A percentile compares a stretch with the other conserved stretches of the same genome.
phyloP scores from a whole-genome alignment of 305 asterid genomes.

The Solanum chacoense region DNA sequence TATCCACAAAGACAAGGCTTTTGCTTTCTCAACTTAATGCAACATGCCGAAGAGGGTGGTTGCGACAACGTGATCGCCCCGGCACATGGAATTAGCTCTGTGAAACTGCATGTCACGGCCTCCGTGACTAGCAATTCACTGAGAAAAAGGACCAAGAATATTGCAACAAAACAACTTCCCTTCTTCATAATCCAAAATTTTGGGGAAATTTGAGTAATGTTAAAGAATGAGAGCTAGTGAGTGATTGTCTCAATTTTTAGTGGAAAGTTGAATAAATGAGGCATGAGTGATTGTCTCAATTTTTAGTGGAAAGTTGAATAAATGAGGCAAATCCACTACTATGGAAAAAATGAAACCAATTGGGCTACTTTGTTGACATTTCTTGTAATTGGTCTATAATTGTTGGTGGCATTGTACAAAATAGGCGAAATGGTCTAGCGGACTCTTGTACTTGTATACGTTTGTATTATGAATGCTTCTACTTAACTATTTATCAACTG shows the following conservation, averaged over 20 bases:
- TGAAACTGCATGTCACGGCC: neutral
- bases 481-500: no score
- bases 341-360: neutral
- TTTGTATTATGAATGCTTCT: no score
- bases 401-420: neutral
- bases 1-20: conserved; percentile 19
- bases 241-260: neutral
- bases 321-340: neutral
- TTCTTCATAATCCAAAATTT: neutral
- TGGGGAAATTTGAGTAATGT: neutral
- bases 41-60: conserved; percentile 9
- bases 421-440: no score
- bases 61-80: neutral
- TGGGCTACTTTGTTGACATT: no score
- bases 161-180: neutral
- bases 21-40: conserved; percentile 10
- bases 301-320: neutral
- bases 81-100: neutral
- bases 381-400: neutral
- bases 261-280: neutral
- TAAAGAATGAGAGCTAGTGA: neutral
- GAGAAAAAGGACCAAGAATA: neutral
- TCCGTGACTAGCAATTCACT: neutral
- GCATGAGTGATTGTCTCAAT: neutral
- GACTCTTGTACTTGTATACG: no score